Percentiles rank a stretch among this genome's conserved stretches.
Evolutionary conservation across 345 rosid species (phyloP).

Genomic region (Atalantia buxifolia): DNA sequence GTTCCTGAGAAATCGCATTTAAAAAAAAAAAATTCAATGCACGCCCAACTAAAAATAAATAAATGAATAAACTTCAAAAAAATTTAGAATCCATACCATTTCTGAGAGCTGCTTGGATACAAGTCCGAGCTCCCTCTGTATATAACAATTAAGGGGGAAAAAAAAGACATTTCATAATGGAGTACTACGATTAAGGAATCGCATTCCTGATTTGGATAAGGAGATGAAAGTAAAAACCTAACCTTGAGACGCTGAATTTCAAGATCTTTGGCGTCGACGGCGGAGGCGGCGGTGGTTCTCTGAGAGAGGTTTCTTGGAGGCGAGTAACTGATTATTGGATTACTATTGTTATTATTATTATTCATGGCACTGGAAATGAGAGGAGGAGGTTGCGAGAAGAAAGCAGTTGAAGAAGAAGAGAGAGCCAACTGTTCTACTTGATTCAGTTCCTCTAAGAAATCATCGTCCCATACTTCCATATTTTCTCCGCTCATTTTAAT

Average conservation of each 20-base stretch:
- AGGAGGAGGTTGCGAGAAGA: slow-evolving; percentile 2
- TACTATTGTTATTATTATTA: background rate
- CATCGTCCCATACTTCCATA: slow-evolving; percentile 61
- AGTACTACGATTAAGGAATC: background rate
- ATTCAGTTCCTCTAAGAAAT: slow-evolving; percentile 40
- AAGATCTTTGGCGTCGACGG: slow-evolving; percentile 37
- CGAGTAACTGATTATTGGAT: slow-evolving; percentile 40
- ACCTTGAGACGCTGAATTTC: slow-evolving; percentile 75
- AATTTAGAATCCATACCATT: slow-evolving; percentile 19
- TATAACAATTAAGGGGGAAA: background rate
- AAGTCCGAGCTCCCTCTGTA: slow-evolving; percentile 62
- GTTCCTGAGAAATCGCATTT: slow-evolving; percentile 46
- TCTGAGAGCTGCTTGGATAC: slow-evolving; percentile 45
- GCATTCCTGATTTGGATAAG: background rate
- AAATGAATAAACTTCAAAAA: no score
- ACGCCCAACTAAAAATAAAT: no score
- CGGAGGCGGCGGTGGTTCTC: slow-evolving; percentile 24
- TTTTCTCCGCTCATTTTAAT: slow-evolving; percentile 28
- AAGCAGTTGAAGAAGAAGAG: slow-evolving; percentile 19
- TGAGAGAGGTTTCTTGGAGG: slow-evolving; percentile 85
- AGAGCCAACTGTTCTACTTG: slow-evolving; percentile 40
- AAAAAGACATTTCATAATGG: background rate
- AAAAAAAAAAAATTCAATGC: background rate
- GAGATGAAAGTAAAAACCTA: slow-evolving; percentile 1
- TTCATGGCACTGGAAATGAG: background rate